These are phyloP conservation scores for Diaporthe batatas DNA, from an alignment of 2,329 filamentous ascomycete species.

Conservation along the genomic window DNA sequence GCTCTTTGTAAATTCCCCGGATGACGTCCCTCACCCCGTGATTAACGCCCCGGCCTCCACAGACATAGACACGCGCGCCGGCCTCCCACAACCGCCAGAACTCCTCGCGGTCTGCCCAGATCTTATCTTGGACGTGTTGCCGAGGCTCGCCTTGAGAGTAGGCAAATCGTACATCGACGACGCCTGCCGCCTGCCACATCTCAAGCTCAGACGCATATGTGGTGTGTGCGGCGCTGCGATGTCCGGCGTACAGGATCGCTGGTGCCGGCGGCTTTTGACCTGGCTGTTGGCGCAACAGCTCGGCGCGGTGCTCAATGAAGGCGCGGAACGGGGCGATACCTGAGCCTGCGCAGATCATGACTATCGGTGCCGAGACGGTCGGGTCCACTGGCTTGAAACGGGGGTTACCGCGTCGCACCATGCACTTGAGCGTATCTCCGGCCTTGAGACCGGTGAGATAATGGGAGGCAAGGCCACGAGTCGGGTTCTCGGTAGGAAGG, in stretches of 20 bases:
- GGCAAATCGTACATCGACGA: conserved; percentile 38
- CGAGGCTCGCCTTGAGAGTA: conserved; percentile 24
- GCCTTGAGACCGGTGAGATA: conserved; percentile 56
- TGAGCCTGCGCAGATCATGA: conserved; percentile 65
- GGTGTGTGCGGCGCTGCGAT: conserved; percentile 52
- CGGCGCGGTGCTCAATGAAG: conserved; percentile 54
- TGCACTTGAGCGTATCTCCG: conserved; percentile 2
- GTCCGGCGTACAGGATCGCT: conserved; percentile 58
- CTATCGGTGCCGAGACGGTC: conserved; percentile 55
- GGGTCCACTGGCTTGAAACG: conserved; percentile 57
- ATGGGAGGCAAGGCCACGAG: conserved; percentile 23
- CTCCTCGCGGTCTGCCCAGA: conserved; percentile 43
- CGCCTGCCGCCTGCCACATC: conserved; percentile 43
- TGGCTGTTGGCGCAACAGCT: neutral
- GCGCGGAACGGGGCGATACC: conserved; percentile 60
- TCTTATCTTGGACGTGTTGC: conserved; percentile 40
- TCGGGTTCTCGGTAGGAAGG: neutral
- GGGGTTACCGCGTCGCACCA: conserved; percentile 35
- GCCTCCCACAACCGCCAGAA: conserved; percentile 35
- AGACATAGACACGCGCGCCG: conserved; percentile 41
- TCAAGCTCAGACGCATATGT: conserved; percentile 47
- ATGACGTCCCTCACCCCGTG: conserved; percentile 15
- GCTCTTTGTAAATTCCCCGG: conserved; percentile 19
- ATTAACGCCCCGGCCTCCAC: conserved; percentile 36
- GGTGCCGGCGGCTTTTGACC: conserved; percentile 46